Base-by-base conservation (phyloP, 2,329 filamentous ascomycete species). In the Spiromastix sp. region DNA sequence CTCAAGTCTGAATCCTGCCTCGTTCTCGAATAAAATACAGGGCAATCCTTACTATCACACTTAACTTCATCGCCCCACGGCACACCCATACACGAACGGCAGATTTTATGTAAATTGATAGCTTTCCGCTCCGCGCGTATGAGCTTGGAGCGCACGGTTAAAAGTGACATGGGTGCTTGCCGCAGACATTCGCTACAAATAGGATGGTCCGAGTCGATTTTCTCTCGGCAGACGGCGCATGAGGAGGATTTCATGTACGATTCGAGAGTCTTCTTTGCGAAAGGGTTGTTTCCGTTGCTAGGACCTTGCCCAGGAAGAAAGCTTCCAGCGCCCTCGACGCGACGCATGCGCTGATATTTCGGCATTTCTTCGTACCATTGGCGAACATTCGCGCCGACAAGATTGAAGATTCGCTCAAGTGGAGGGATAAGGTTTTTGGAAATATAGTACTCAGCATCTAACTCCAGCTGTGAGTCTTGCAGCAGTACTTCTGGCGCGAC, bases 321-420 rank as follows among this genome's bases (percentile, higher is more conserved):
- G 22, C 22, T 12, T 4, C 16, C 32, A 4, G 52, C 48, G 6
- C 52, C 51, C 39, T 71, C 68, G n/a, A 84, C 61, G 36, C 72
- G 74, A 18, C 79, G 72, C 30, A 89, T 74, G 6, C 81, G 78
- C 51, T 86, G 82, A 13, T 44, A 91, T 70, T 93, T 94, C 30
- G 89, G 89, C 85, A 96, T 93, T 59, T 95, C 86, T 43, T 94
- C 85, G 51, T 86, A 96, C 91, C 91, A 98, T 40, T 76, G 72
- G 12, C 83, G 68, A 0, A 96, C 83, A 54, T 91, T 93, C 20
- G 86, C 91, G 5, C 91, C 91, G 2, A 96, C 83, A 2, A 98
- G 78, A 51, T 91, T 94, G 66, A 98, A 95, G 45, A 98, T 95
- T 18, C 91, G 79, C 58, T 96, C 89, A 0, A 98, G 71, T 0